These are phyloP conservation scores for Microsporum canis DNA, from an alignment of 2,329 filamentous ascomycete species.

Conservation along the genomic window DNA sequence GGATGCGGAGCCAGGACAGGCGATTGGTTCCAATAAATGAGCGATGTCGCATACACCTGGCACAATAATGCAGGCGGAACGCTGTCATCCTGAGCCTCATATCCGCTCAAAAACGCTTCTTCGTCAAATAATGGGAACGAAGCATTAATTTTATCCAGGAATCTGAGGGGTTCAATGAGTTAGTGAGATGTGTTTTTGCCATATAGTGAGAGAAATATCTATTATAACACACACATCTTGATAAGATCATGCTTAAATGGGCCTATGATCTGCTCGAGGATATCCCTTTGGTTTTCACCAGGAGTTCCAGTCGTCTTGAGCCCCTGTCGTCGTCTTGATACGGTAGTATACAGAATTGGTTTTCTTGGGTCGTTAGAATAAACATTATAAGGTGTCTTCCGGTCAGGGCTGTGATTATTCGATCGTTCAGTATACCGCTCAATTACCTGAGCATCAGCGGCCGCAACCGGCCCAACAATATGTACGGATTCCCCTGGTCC, in stretches of 20 bases:
- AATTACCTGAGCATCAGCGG: constrained; percentile 49
- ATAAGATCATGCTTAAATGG: constrained; percentile 43
- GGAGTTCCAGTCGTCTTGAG: constrained; percentile 33
- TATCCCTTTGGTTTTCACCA: constrained; percentile 41
- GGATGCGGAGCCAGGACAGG: constrained; percentile 36
- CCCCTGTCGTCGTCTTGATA: constrained; percentile 41
- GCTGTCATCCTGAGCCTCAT: constrained; percentile 35
- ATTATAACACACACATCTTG: constrained; percentile 35
- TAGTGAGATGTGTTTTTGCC: constrained; percentile 8
- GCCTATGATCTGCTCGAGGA: constrained; percentile 49
- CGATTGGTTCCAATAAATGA: constrained; percentile 48
- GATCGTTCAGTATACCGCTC: constrained; percentile 42
- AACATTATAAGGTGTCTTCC: constrained; percentile 39
- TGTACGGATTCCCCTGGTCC: constrained; percentile 35
- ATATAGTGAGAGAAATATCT: not conserved
- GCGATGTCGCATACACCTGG: constrained; percentile 47
- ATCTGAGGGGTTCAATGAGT: constrained; percentile 32
- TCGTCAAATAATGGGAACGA: constrained; percentile 53
- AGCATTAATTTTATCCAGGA: constrained; percentile 46
- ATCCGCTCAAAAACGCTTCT: constrained; percentile 41
- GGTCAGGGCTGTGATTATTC: constrained; percentile 26
- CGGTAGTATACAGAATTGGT: constrained; percentile 38
- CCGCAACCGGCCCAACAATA: constrained; percentile 50
- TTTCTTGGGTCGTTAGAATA: constrained; percentile 39
- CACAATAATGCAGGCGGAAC: constrained; percentile 46